Evolutionary conservation across 306 rosid genomes (phyloP).

Genomic region (Urtica urens): DNA sequence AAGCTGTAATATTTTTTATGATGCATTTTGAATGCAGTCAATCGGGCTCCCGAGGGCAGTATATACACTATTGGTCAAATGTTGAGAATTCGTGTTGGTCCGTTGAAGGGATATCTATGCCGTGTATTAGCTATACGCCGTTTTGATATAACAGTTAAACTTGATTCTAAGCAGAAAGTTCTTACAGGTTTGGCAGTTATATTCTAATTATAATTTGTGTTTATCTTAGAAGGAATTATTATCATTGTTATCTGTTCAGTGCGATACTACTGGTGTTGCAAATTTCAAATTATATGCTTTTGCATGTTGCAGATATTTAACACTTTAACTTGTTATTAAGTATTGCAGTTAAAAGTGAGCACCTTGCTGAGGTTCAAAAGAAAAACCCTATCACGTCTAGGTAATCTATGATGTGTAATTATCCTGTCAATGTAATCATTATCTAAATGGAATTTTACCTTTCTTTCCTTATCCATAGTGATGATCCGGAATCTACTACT

Average conservation of each 20-base stretch:
- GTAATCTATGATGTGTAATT: conserved; percentile 24
- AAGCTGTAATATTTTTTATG: conserved; percentile 7
- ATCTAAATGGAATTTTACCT: conserved; percentile 8
- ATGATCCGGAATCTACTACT: conserved; percentile 47
- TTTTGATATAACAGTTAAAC: conserved; percentile 82
- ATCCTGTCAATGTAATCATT: conserved; percentile 1
- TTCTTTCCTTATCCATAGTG: conserved; percentile 32
- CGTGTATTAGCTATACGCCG: conserved; percentile 85
- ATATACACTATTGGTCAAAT: conserved; percentile 82
- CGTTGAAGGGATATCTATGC: conserved; percentile 93
- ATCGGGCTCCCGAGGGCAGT: conserved; percentile 44
- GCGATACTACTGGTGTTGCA: background rate
- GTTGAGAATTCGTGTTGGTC: conserved; percentile 90
- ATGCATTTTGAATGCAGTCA: conserved; percentile 48
- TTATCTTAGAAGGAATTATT: too few species aligned
- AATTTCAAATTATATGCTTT: background rate
- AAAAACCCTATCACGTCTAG: conserved; percentile 45
- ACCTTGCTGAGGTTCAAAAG: conserved; percentile 81
- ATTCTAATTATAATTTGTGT: background rate
- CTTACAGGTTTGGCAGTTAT: conserved; percentile 62
- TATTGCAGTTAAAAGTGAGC: conserved; percentile 74
- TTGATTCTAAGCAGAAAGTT: conserved; percentile 94
- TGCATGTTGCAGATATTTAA: background rate
- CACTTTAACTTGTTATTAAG: background rate
- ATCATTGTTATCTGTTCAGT: background rate